These are phyloP conservation scores for Tolypocladium pustulatum DNA, from an alignment of 2,329 filamentous ascomycete genomes.

Conservation along the genomic window DNA sequence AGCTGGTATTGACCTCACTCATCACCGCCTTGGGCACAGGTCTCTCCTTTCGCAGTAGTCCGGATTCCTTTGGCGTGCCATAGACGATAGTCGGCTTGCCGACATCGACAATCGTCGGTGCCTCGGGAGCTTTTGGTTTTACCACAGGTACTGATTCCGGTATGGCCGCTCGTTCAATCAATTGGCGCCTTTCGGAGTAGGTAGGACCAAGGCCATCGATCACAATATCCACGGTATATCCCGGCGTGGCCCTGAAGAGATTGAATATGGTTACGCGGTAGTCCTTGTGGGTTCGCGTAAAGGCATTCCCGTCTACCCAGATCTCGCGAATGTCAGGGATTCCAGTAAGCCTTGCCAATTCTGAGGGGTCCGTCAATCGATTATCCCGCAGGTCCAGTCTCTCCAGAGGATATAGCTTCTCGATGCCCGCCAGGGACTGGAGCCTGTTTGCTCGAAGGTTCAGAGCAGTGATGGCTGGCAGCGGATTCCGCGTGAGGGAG, in stretches of 20 bases:
- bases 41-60: slow-evolving; percentile 49
- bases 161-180: slow-evolving; percentile 73
- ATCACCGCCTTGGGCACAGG: slow-evolving; percentile 40
- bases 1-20: slow-evolving; percentile 47
- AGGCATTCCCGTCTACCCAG: slow-evolving; percentile 87
- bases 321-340: slow-evolving; percentile 89
- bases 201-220: slow-evolving; percentile 77
- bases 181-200: slow-evolving; percentile 75
- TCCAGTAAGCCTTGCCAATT: slow-evolving; percentile 78
- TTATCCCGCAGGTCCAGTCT: slow-evolving; percentile 88
- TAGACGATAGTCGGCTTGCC: slow-evolving; percentile 56
- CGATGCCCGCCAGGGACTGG: slow-evolving; percentile 77
- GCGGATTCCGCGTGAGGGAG: slow-evolving; percentile 72
- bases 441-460: slow-evolving; percentile 87
- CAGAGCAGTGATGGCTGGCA: slow-evolving; percentile 86
- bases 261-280: slow-evolving; percentile 94
- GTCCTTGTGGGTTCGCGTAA: slow-evolving; percentile 73
- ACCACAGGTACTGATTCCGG: slow-evolving; percentile 68
- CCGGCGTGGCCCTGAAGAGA: slow-evolving; percentile 79
- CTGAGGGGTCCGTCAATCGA: slow-evolving; percentile 77
- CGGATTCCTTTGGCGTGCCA: slow-evolving; percentile 35
- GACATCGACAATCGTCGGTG: slow-evolving; percentile 52
- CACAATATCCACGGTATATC: slow-evolving; percentile 80
- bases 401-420: slow-evolving; percentile 80
- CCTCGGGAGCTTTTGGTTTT: slow-evolving; percentile 54